These are phyloP conservation scores for Alternaria dauci DNA, from an alignment of 2,329 filamentous ascomycete genomes.

Conservation along the genomic window DNA sequence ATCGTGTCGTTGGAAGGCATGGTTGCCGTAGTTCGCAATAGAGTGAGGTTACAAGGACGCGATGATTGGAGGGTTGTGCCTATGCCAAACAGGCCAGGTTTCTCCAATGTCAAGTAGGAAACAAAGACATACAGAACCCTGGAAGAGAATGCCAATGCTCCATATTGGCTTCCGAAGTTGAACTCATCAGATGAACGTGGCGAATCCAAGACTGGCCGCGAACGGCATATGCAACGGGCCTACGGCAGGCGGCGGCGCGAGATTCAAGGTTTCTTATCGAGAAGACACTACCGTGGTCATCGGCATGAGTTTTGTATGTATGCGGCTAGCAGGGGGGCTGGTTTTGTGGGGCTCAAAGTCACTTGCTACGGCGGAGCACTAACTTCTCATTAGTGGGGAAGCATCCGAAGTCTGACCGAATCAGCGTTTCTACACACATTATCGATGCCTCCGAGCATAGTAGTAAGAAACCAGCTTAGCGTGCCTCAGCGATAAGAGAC, in stretches of 20 bases:
- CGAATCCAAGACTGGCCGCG: constrained; percentile 3
- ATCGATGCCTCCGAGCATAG: too few species aligned
- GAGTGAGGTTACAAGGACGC: background rate
- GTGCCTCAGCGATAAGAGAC: background rate
- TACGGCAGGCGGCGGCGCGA: constrained; percentile 23
- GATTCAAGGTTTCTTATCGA: constrained; percentile 23
- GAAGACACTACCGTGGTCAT: background rate
- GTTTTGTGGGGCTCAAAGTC: too few species aligned
- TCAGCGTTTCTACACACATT: too few species aligned
- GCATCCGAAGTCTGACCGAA: too few species aligned
- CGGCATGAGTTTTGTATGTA: too few species aligned
- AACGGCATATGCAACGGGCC: constrained; percentile 24
- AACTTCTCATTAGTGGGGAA: too few species aligned
- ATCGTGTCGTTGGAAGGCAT: background rate
- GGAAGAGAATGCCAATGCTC: background rate
- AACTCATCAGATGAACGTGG: constrained; percentile 12
- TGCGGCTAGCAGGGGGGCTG: too few species aligned
- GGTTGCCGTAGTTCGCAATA: constrained; percentile 17
- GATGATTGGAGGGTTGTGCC: background rate
- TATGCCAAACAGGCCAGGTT: background rate
- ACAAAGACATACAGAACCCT: background rate
- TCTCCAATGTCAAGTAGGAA: background rate
- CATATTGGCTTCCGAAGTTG: constrained; percentile 1
- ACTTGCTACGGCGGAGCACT: too few species aligned
- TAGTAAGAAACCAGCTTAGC: background rate